Conservation (phyloP, 2,329 filamentous ascomycete genomes). For the Myrmaecium sp. region DNA sequence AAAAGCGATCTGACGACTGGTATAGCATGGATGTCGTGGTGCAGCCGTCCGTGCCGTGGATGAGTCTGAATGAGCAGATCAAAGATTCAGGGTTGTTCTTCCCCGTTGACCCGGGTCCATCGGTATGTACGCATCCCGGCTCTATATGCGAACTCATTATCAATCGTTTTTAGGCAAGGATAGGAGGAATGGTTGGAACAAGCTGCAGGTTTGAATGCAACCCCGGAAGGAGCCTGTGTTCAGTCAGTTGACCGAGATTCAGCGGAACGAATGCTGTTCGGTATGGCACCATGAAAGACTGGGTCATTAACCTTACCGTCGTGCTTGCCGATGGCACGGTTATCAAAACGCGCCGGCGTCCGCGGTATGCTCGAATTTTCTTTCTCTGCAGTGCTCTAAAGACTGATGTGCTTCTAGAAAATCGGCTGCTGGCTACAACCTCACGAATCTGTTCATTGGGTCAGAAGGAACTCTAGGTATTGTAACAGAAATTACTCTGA, state of each 20-base stretch:
- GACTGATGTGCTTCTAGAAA: conserved; percentile 36
- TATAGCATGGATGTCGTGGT: conserved; percentile 70
- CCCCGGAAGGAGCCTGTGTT: neutral
- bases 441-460: conserved; percentile 64
- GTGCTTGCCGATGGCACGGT: conserved; percentile 63
- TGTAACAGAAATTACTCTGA: conserved; percentile 69
- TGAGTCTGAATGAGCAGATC: conserved; percentile 64
- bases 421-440: conserved; percentile 67
- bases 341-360: conserved; percentile 63
- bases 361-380: conserved; percentile 27
- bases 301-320: conserved; percentile 69
- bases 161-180: conserved; percentile 39
- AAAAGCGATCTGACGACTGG: neutral
- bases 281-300: conserved; percentile 79
- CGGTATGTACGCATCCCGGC: conserved; percentile 12
- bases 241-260: conserved; percentile 15
- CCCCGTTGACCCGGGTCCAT: conserved; percentile 69
- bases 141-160: conserved; percentile 7
- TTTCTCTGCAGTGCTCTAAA: conserved; percentile 4
- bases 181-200: conserved; percentile 70
- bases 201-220: conserved; percentile 31
- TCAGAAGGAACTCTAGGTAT: conserved; percentile 69
- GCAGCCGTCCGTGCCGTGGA: conserved; percentile 84
- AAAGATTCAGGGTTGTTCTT: conserved; percentile 69
- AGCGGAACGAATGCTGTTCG: conserved; percentile 65